These are phyloP conservation scores for Ananas comosus DNA, from an alignment of 176 grass and related monocot genomes.

Conservation along the genomic window DNA sequence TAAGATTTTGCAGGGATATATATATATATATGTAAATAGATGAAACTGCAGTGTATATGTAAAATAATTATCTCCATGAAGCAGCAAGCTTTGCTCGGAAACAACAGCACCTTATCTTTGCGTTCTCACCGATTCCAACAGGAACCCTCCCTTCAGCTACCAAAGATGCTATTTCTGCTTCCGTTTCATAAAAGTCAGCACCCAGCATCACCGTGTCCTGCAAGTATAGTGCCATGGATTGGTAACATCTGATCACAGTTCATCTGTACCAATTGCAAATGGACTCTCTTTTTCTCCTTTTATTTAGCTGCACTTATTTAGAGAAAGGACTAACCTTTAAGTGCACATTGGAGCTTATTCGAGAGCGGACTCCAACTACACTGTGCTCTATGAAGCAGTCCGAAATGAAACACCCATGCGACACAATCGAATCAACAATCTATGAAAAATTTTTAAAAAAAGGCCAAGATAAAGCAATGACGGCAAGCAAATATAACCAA, in stretches of 20 bases:
- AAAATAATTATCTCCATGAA: not conserved
- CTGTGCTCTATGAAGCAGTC: constrained; percentile 63
- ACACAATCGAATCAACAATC: constrained; percentile 82
- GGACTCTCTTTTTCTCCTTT: not conserved
- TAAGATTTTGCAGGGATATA: too few relatives aligned
- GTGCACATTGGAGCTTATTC: constrained; percentile 56
- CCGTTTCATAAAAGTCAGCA: constrained; percentile 86
- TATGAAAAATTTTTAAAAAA: constrained; percentile 20
- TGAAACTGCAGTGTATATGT: too few relatives aligned
- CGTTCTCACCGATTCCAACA: constrained; percentile 77
- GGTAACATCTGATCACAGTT: not conserved
- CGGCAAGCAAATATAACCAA: constrained; percentile 1
- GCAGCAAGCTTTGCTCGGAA: not conserved
- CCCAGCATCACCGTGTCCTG: constrained; percentile 90
- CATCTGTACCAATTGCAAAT: not conserved
- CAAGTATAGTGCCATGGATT: constrained; percentile 1
- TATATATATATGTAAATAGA: too few relatives aligned
- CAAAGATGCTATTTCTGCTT: constrained; percentile 42
- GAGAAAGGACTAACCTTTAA: constrained; percentile 45
- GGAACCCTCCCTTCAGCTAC: constrained; percentile 69
- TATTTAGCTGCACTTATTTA: not conserved
- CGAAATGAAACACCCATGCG: constrained; percentile 82
- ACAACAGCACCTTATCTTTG: constrained; percentile 53
- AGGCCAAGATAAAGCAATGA: not conserved
- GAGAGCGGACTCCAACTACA: constrained; percentile 69